Conservation (phyloP, 495 filamentous ascomycete species). For the Penicillium angulare region DNA sequence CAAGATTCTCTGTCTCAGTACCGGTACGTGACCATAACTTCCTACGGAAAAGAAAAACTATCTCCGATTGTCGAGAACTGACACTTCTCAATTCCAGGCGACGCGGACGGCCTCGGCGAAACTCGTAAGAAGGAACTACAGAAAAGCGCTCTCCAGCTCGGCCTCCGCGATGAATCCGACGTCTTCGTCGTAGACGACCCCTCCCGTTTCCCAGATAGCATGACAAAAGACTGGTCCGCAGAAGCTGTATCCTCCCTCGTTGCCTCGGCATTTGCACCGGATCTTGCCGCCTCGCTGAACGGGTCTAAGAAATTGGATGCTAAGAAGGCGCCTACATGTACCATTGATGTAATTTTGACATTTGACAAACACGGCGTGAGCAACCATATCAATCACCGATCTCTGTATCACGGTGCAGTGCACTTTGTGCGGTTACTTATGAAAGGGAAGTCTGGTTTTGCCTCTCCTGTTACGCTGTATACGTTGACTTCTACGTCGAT, state of each 20-base stretch:
- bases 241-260: constrained; percentile 66
- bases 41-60: not conserved
- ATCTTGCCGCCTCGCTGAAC: constrained; percentile 36
- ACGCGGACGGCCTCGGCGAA: constrained; percentile 84
- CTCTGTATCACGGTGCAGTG: constrained; percentile 78
- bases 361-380: constrained; percentile 83
- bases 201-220: constrained; percentile 78
- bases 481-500: constrained; percentile 71
- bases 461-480: constrained; percentile 75
- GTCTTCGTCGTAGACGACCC: constrained; percentile 79
- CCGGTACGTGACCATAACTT: constrained; percentile 47
- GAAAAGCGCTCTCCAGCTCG: constrained; percentile 71
- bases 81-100: constrained; percentile 42
- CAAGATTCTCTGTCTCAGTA: constrained; percentile 90
- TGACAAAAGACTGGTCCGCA: constrained; percentile 73
- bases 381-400: constrained; percentile 86
- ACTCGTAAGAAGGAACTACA: constrained; percentile 79
- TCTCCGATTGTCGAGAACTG: not conserved
- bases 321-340: constrained; percentile 46
- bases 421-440: constrained; percentile 64
- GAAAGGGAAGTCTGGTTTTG: constrained; percentile 62
- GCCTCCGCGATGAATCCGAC: constrained; percentile 68
- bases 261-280: constrained; percentile 64
- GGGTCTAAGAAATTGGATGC: constrained; percentile 21
- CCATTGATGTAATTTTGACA: constrained; percentile 81